phyloP scores from a whole-genome alignment of 2,329 filamentous ascomycete species.

The Clonostachys byssicola region DNA sequence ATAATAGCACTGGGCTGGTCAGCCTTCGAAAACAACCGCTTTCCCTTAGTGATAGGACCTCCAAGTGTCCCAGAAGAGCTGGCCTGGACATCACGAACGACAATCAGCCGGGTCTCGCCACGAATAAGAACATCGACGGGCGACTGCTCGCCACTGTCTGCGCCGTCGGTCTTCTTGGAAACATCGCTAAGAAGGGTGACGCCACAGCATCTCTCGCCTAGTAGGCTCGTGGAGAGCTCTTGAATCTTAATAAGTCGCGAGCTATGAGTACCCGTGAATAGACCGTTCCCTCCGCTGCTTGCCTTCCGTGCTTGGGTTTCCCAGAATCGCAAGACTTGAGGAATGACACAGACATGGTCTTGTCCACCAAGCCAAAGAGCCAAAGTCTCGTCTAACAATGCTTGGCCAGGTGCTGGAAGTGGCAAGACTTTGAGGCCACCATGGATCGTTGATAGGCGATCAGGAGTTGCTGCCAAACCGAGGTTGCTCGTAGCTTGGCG shows the following conservation, averaged over 20 bases:
- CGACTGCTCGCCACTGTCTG: conserved; percentile 28
- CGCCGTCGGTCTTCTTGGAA: conserved; percentile 9
- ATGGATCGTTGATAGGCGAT: conserved; percentile 44
- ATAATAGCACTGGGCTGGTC: conserved; percentile 48
- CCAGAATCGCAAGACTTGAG: conserved; percentile 53
- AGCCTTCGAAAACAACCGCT: conserved; percentile 27
- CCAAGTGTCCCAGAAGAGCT: conserved; percentile 36
- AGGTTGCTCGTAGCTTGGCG: conserved; percentile 44
- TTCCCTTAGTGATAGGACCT: conserved; percentile 27
- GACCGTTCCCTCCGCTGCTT: conserved; percentile 45
- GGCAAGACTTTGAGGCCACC: conserved; percentile 48
- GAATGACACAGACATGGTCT: conserved; percentile 54
- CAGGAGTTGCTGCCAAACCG: conserved; percentile 35
- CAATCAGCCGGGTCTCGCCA: conserved; percentile 51
- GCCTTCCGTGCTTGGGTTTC: conserved; percentile 51
- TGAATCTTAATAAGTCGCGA: conserved; percentile 51
- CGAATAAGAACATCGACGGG: conserved; percentile 50
- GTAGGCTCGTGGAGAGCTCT: conserved; percentile 46
- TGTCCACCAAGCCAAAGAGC: conserved; percentile 52
- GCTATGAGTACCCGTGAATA: conserved; percentile 48
- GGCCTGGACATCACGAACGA: conserved; percentile 49
- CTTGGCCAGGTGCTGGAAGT: conserved; percentile 35
- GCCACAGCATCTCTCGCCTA: conserved; percentile 53
- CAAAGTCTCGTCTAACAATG: conserved; percentile 46
- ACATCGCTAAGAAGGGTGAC: conserved; percentile 39